These are phyloP conservation scores for Xylogone sp. DNA, from an alignment of 2,329 filamentous ascomycete species.

Conservation along the genomic window DNA sequence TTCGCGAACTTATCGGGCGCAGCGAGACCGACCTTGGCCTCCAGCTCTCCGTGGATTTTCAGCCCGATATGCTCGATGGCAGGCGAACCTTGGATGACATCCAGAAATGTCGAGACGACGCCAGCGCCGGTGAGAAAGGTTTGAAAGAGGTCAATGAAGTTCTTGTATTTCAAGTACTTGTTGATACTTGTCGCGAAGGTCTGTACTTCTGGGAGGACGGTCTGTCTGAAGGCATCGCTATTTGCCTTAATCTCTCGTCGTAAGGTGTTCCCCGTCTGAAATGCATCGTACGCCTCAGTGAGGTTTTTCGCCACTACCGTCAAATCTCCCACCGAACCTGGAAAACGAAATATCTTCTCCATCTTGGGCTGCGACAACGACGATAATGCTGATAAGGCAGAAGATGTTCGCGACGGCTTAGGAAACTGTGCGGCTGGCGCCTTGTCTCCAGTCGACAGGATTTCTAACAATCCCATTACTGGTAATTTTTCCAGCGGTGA, in stretches of 20 bases:
- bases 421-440: no score
- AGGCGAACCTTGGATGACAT: not conserved
- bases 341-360: not conserved
- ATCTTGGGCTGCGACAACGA: not conserved
- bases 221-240: not conserved
- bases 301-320: not conserved
- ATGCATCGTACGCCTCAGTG: not conserved
- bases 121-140: not conserved
- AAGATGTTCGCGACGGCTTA: no score
- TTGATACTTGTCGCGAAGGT: not conserved
- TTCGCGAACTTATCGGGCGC: conserved; percentile 11
- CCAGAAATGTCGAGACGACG: not conserved
- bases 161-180: not conserved
- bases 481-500: no score
- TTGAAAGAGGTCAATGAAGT: not conserved
- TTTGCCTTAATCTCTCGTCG: no score
- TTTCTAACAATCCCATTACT: no score
- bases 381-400: no score
- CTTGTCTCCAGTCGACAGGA: no score
- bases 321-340: not conserved
- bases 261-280: not conserved
- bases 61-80: not conserved
- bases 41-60: conserved; percentile 3
- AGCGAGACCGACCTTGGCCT: conserved; percentile 10
- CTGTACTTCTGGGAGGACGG: not conserved